phyloP scores from a whole-genome alignment of 2,329 filamentous ascomycete genomes.

The Nemania sp. region DNA sequence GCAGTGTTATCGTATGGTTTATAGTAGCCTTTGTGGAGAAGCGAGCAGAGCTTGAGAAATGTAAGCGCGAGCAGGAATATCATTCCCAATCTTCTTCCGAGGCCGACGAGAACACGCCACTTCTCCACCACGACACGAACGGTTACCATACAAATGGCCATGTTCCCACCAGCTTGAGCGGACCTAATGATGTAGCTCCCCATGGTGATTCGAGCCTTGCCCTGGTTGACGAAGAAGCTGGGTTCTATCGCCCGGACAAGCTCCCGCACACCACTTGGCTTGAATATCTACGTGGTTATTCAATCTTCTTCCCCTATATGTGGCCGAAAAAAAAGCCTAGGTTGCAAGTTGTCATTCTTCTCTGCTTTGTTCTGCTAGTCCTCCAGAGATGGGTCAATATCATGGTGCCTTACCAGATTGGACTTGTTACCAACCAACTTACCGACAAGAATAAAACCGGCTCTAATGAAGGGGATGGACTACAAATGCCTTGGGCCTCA shows the following conservation, averaged over 20 bases:
- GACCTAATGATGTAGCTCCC: constrained; percentile 47
- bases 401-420: constrained; percentile 84
- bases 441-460: constrained; percentile 44
- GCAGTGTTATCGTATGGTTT: constrained; percentile 70
- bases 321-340: constrained; percentile 85
- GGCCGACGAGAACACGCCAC: constrained; percentile 70
- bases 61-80: constrained; percentile 58
- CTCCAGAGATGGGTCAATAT: constrained; percentile 88
- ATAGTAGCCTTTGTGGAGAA: constrained; percentile 61
- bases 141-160: constrained; percentile 44
- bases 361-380: constrained; percentile 85
- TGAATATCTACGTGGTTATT: constrained; percentile 94
- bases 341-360: constrained; percentile 81
- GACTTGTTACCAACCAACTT: constrained; percentile 81
- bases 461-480: constrained; percentile 60
- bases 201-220: constrained; percentile 35
- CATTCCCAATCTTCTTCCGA: constrained; percentile 42
- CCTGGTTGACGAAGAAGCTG: constrained; percentile 71
- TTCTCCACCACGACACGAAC: constrained; percentile 59
- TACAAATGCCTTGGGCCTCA: constrained; percentile 75
- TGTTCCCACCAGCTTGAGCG: constrained; percentile 58
- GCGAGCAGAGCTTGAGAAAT: constrained; percentile 57
- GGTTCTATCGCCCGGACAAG: constrained; percentile 90
- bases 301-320: constrained; percentile 93
- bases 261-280: constrained; percentile 92